Conservation (phyloP, 805 yeast species). For the Helenozyma rhizophorensis region DNA sequence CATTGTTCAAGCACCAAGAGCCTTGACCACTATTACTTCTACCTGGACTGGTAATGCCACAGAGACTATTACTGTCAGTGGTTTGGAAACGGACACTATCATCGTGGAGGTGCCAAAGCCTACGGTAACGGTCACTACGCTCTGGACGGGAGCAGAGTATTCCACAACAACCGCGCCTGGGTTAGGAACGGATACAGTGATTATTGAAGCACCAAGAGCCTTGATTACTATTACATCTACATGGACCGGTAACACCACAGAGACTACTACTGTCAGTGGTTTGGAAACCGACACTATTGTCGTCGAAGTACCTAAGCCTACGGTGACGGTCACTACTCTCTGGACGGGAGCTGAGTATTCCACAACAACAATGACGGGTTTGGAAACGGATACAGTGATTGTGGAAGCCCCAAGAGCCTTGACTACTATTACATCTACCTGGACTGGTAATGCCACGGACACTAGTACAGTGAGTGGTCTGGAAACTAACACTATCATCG, state of each 20-base stretch:
- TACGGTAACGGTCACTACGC: neutral
- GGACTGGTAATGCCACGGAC: constrained; percentile 9
- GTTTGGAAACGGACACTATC: too few species aligned
- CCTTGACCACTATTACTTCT: neutral
- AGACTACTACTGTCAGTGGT: too few species aligned
- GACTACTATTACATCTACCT: neutral
- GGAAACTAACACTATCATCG: too few species aligned
- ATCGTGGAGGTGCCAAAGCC: too few species aligned
- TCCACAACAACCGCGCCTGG: too few species aligned
- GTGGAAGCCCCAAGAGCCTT: neutral
- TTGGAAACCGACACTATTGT: too few species aligned
- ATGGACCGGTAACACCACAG: constrained; percentile 1
- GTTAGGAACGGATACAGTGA: constrained; percentile 1
- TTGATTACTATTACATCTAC: constrained; percentile 4
- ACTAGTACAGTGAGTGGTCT: neutral
- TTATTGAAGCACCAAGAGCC: constrained; percentile 5
- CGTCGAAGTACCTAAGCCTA: neutral
- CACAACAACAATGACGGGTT: too few species aligned
- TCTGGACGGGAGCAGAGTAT: constrained; percentile 6
- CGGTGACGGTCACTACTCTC: neutral
- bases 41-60: too few species aligned
- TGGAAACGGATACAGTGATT: neutral
- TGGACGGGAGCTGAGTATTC: constrained; percentile 6
- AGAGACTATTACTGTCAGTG: too few species aligned
- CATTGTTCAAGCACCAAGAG: neutral